Conservation (phyloP, 1,139 yeast species). For the Hyphopichia buzzinii region DNA sequence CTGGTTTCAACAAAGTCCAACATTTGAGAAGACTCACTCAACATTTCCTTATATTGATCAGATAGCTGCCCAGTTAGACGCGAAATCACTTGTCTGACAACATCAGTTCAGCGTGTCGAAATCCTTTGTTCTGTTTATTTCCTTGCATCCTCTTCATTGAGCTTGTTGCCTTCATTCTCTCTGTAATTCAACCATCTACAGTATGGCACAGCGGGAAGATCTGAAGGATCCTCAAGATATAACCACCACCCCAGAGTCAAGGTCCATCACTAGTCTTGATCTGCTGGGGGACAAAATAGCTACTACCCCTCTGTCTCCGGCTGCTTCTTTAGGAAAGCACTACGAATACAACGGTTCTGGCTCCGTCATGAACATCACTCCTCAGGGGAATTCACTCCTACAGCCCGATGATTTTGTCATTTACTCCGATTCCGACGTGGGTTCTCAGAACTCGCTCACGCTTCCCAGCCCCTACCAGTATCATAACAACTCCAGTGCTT, state of each 20-base stretch:
- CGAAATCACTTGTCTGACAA: too few relatives aligned
- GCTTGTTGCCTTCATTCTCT: too few relatives aligned
- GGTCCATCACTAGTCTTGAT: slow-evolving; percentile 1
- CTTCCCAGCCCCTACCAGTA: slow-evolving; percentile 5
- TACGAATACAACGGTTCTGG: slow-evolving; percentile 8
- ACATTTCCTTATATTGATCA: too few relatives aligned
- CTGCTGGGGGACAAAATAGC: slow-evolving; percentile 2
- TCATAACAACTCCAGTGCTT: slow-evolving; percentile 7
- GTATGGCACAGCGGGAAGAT: too few relatives aligned
- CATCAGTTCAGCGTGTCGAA: too few relatives aligned
- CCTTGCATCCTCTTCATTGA: too few relatives aligned
- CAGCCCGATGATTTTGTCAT: slow-evolving; percentile 31
- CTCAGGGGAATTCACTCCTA: slow-evolving; percentile 16
- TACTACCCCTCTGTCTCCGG: slow-evolving; percentile 9
- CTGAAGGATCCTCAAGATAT: too few relatives aligned
- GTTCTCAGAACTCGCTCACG: slow-evolving; percentile 34
- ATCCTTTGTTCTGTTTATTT: too few relatives aligned
- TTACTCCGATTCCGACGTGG: slow-evolving; percentile 40
- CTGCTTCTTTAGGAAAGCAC: slow-evolving; percentile 3
- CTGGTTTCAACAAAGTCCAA: too few relatives aligned
- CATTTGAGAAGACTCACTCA: too few relatives aligned
- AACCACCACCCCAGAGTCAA: slow-evolving; percentile 5
- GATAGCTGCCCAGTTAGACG: too few relatives aligned
- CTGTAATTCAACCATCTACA: too few relatives aligned
- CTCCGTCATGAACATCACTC: slow-evolving; percentile 20